Conservation (phyloP, 208 protist genomes). For the Trypanosoma melophagium region DNA sequence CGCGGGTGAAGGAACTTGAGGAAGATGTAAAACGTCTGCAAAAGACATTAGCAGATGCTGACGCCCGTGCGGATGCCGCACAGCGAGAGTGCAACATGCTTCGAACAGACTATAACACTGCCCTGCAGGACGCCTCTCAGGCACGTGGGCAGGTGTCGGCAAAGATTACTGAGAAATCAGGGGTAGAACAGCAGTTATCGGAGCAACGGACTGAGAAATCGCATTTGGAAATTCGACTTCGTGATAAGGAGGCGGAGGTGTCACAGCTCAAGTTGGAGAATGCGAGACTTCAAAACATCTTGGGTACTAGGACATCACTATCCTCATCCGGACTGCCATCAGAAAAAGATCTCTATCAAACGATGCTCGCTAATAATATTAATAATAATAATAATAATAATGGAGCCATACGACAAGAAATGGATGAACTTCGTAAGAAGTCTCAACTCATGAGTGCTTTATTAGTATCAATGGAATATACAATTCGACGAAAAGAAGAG, state of each 20-base stretch:
- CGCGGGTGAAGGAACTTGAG: slow-evolving; percentile 46
- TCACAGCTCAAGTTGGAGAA: slow-evolving; percentile 54
- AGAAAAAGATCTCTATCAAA: slow-evolving; percentile 35
- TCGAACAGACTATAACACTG: slow-evolving; percentile 42
- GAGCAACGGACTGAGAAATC: slow-evolving; percentile 40
- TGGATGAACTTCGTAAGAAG: slow-evolving; percentile 44
- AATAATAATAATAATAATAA: too few relatives aligned
- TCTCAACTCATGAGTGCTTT: slow-evolving; percentile 51
- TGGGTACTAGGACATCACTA: slow-evolving; percentile 25
- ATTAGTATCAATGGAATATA: slow-evolving; percentile 79
- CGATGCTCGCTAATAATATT: slow-evolving; percentile 29
- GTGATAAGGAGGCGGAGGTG: slow-evolving; percentile 49
- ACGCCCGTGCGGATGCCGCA: slow-evolving; percentile 29
- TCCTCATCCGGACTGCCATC: slow-evolving; percentile 8
- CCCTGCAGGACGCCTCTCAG: slow-evolving; percentile 44
- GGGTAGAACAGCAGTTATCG: slow-evolving; percentile 48
- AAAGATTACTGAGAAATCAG: slow-evolving; percentile 45
- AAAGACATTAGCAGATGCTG: slow-evolving; percentile 51
- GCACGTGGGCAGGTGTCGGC: slow-evolving; percentile 37
- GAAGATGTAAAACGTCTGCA: slow-evolving; percentile 42
- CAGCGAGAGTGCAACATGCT: slow-evolving; percentile 47
- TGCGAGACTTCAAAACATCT: slow-evolving; percentile 44
- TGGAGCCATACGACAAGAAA: slow-evolving; percentile 23
- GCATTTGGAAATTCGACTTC: slow-evolving; percentile 64
- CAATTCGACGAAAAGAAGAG: slow-evolving; percentile 72